These are phyloP conservation scores for Malbranchea cinnamomea DNA, from an alignment of 2,329 filamentous ascomycete genomes.

Conservation along the genomic window DNA sequence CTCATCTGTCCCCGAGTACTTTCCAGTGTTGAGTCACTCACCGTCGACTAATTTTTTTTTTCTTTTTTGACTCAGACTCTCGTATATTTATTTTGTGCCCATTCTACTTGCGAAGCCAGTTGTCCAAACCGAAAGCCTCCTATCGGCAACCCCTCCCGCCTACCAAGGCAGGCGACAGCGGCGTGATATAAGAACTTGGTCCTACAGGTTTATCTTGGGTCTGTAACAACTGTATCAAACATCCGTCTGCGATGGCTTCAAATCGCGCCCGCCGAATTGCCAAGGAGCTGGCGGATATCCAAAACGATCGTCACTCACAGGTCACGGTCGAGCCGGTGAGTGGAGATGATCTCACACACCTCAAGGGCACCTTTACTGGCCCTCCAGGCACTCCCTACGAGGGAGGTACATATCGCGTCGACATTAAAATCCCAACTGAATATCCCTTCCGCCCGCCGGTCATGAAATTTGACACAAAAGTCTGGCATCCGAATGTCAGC, in stretches of 20 bases:
- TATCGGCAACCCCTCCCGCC: too few relatives aligned
- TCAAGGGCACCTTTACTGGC: constrained; percentile 69
- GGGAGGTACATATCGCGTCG: constrained; percentile 65
- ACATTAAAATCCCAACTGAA: constrained; percentile 72
- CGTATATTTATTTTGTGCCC: too few relatives aligned
- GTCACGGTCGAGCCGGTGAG: constrained; percentile 53
- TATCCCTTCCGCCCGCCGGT: constrained; percentile 88
- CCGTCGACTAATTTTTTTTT: too few relatives aligned
- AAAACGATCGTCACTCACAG: constrained; percentile 55
- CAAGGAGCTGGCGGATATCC: constrained; percentile 36
- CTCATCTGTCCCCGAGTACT: too few relatives aligned
- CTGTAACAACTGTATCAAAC: too few relatives aligned
- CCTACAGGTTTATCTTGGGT: too few relatives aligned
- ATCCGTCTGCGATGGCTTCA: constrained; percentile 35
- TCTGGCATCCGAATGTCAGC: constrained; percentile 97
- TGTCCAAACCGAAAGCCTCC: too few relatives aligned
- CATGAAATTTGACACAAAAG: constrained; percentile 84
- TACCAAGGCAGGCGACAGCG: too few relatives aligned
- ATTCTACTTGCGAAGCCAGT: too few relatives aligned
- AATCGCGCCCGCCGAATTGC: constrained; percentile 42
- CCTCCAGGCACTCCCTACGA: constrained; percentile 91
- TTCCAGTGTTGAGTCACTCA: too few relatives aligned
- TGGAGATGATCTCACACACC: constrained; percentile 58
- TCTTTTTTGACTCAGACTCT: too few relatives aligned
- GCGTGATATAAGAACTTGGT: too few relatives aligned